Conservation (phyloP, 2,329 filamentous ascomycete genomes). For the Clarireedia monteithiana region DNA sequence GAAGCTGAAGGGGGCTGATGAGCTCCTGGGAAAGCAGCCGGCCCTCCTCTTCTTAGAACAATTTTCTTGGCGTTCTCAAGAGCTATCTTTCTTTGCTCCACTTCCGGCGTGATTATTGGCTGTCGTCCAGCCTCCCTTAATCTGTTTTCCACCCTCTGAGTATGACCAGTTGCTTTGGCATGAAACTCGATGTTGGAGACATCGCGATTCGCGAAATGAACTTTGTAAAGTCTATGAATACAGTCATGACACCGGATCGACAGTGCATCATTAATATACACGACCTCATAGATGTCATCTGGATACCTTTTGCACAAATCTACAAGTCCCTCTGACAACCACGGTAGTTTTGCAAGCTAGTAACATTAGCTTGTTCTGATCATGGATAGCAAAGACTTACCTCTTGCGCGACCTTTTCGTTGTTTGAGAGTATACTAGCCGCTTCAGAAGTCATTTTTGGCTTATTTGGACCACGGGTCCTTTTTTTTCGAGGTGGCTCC, state of each 20-base stretch:
- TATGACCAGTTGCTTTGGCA: constrained; percentile 2
- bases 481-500: no score
- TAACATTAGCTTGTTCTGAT: background rate
- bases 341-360: constrained; percentile 7
- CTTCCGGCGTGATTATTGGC: background rate
- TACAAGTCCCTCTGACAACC: constrained; percentile 2
- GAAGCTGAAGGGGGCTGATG: no score
- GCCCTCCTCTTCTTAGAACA: no score
- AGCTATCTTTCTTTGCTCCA: background rate
- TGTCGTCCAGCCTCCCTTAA: background rate
- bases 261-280: background rate
- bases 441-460: background rate
- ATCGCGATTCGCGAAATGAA: constrained; percentile 6
- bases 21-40: no score
- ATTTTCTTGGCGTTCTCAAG: background rate
- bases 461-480: no score
- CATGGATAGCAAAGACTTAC: background rate
- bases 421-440: background rate
- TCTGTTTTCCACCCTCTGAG: background rate
- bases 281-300: constrained; percentile 2
- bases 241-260: constrained; percentile 4
- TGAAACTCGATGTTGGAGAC: constrained; percentile 8
- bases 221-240: constrained; percentile 2
- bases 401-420: background rate
- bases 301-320: constrained; percentile 4